Percentiles rank a stretch among this genome's conserved stretches.
These are phyloP conservation scores for Sporobolus alterniflorus DNA, from an alignment of 202 grass and related monocot species.

Conservation along the genomic window DNA sequence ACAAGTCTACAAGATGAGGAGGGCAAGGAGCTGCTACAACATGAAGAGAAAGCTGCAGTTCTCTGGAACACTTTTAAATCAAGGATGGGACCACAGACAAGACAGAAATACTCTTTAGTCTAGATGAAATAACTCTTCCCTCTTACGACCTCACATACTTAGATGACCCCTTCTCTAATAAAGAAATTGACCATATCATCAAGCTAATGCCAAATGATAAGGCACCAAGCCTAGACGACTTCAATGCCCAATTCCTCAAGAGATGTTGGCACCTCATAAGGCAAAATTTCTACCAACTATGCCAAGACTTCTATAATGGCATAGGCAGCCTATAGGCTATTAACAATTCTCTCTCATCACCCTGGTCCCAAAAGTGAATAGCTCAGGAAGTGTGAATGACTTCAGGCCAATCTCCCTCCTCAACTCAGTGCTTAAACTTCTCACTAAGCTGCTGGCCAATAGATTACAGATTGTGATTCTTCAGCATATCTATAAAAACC, in stretches of 20 bases:
- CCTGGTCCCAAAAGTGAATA: background rate
- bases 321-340: background rate
- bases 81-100: background rate
- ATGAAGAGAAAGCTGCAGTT: background rate
- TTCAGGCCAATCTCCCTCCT: background rate
- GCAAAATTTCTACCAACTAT: background rate
- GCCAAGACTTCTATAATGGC: background rate
- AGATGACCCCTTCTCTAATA: background rate
- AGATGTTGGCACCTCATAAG: background rate
- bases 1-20: accelerated
- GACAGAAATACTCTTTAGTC: background rate
- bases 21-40: no score
- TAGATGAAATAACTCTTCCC: accelerated
- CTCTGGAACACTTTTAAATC: background rate
- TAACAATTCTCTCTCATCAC: background rate
- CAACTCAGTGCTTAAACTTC: background rate
- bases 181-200: background rate
- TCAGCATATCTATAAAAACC: background rate
- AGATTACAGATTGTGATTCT: background rate
- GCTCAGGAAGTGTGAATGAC: background rate
- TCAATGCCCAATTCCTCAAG: background rate
- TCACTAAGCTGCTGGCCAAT: background rate
- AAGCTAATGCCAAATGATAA: background rate
- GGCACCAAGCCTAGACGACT: background rate
- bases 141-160: background rate